Percentiles rank a stretch among this genome's conserved stretches.
phyloP scores from a whole-genome alignment of 1,139 yeast species.

The Meyerozyma sp. region DNA sequence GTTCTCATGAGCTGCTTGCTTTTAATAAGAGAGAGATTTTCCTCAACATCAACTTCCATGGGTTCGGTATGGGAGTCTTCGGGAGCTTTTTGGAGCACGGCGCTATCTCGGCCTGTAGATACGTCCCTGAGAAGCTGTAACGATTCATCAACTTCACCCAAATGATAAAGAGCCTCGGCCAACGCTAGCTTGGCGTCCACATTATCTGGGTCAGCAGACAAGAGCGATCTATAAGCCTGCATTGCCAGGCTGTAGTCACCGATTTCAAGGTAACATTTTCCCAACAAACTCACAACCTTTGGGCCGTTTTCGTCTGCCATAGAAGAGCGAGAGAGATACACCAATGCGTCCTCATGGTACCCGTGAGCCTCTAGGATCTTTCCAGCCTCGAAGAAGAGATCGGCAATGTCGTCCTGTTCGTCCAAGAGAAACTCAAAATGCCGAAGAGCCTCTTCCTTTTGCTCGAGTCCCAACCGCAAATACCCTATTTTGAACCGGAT shows the following conservation, averaged over 20 bases:
- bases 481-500: slow-evolving; percentile 77
- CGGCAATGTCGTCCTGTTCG: slow-evolving; percentile 59
- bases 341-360: slow-evolving; percentile 65
- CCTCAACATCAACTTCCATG: slow-evolving; percentile 5
- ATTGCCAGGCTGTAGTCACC: slow-evolving; percentile 70
- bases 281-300: slow-evolving; percentile 59
- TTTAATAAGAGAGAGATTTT: slow-evolving; percentile 19
- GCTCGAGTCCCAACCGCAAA: slow-evolving; percentile 60
- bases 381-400: slow-evolving; percentile 75
- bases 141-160: slow-evolving; percentile 65
- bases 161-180: slow-evolving; percentile 74
- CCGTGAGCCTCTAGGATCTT: slow-evolving; percentile 65
- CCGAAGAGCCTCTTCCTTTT: slow-evolving; percentile 62
- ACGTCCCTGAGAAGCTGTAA: slow-evolving; percentile 54
- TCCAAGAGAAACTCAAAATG: slow-evolving; percentile 64
- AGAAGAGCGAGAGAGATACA: slow-evolving; percentile 52
- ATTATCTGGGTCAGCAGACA: slow-evolving; percentile 56
- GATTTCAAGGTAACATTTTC: slow-evolving; percentile 71
- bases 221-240: slow-evolving; percentile 52
- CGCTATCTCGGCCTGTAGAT: slow-evolving; percentile 14
- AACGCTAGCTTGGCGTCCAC: slow-evolving; percentile 70
- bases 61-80: slow-evolving; percentile 2
- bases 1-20: slow-evolving; percentile 15
- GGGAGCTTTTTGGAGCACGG: slow-evolving; percentile 4
- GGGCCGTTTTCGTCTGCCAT: slow-evolving; percentile 43